A percentile compares a stretch with the other conserved stretches of the same genome.
These are phyloP conservation scores for Pulveroboletus ravenelii DNA, from an alignment of 768 basidiomycete genomes.

Conservation along the genomic window DNA sequence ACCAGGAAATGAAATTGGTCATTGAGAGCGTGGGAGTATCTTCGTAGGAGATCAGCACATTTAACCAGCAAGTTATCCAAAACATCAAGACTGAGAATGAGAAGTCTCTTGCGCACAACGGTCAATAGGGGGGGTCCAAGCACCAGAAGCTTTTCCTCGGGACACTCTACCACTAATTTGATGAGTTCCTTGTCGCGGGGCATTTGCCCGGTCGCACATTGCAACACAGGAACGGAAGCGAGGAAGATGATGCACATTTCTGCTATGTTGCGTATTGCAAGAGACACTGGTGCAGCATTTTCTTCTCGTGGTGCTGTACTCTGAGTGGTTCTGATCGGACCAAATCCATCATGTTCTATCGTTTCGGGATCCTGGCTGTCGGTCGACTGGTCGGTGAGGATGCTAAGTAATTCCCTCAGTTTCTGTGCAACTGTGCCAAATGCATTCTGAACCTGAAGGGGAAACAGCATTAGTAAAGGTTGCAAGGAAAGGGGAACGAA, in stretches of 20 bases:
- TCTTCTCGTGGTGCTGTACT: conserved; percentile 30
- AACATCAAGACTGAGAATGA: conserved; percentile 48
- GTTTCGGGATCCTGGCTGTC: conserved; percentile 24
- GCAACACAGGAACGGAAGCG: conserved; percentile 57
- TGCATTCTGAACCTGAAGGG: conserved; percentile 49
- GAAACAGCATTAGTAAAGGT: background rate
- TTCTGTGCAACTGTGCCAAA: conserved; percentile 29
- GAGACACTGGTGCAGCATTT: conserved; percentile 23
- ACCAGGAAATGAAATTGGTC: conserved; percentile 49
- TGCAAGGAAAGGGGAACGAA: background rate
- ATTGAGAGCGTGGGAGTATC: conserved; percentile 53
- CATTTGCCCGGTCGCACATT: conserved; percentile 51
- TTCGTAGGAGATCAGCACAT: conserved; percentile 46
- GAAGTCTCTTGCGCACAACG: conserved; percentile 48
- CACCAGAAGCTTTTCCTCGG: conserved; percentile 52
- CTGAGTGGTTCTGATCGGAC: conserved; percentile 41
- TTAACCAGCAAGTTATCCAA: conserved; percentile 51
- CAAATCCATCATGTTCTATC: conserved; percentile 56
- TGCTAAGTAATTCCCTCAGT: conserved; percentile 42
- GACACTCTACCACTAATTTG: conserved; percentile 46
- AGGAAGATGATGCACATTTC: conserved; percentile 58
- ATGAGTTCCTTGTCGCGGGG: conserved; percentile 60
- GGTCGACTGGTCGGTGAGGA: conserved; percentile 22
- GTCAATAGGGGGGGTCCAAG: conserved; percentile 53
- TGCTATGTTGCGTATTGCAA: conserved; percentile 34